phyloP scores from a whole-genome alignment of 2,329 filamentous ascomycete species.

The Trichophyton benhamiae region DNA sequence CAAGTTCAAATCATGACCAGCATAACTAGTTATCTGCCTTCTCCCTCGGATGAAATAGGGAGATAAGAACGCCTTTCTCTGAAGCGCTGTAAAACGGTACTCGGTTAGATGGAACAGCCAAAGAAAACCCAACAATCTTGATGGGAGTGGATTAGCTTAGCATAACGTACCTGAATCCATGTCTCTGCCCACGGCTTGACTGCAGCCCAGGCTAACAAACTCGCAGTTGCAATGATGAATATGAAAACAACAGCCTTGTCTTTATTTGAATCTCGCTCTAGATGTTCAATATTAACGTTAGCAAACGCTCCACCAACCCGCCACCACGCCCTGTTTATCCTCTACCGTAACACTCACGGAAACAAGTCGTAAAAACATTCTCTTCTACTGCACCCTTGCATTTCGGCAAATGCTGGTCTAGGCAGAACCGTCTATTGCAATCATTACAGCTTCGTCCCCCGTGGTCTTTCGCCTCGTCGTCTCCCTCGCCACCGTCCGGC shows the following conservation, averaged over 20 bases:
- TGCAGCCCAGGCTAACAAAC: constrained; percentile 48
- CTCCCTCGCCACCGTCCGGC: constrained; percentile 8
- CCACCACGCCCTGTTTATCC: not conserved
- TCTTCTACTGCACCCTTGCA: constrained; percentile 51
- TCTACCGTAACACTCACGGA: constrained; percentile 36
- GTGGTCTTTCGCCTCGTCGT: constrained; percentile 23
- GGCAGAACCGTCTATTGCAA: constrained; percentile 56
- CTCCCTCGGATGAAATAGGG: not conserved
- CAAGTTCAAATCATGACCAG: not conserved
- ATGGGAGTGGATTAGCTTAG: not conserved
- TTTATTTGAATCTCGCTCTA: constrained; percentile 54
- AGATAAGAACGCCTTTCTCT: constrained; percentile 2
- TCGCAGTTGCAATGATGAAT: constrained; percentile 52
- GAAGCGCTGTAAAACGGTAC: not conserved
- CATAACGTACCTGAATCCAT: constrained; percentile 39
- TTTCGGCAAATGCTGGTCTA: constrained; percentile 49
- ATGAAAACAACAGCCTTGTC: constrained; percentile 54
- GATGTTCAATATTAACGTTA: not conserved
- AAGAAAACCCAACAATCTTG: not conserved
- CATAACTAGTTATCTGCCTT: not conserved
- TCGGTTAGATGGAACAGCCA: not conserved
- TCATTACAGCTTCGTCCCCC: constrained; percentile 47
- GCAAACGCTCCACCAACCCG: not conserved
- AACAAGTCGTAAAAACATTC: constrained; percentile 54
- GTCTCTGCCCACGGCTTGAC: constrained; percentile 48